A percentile compares a stretch with the other conserved stretches of the same genome.
These are phyloP conservation scores for Sporothrix protearum DNA, from an alignment of 2,329 filamentous ascomycete species.

Conservation along the genomic window DNA sequence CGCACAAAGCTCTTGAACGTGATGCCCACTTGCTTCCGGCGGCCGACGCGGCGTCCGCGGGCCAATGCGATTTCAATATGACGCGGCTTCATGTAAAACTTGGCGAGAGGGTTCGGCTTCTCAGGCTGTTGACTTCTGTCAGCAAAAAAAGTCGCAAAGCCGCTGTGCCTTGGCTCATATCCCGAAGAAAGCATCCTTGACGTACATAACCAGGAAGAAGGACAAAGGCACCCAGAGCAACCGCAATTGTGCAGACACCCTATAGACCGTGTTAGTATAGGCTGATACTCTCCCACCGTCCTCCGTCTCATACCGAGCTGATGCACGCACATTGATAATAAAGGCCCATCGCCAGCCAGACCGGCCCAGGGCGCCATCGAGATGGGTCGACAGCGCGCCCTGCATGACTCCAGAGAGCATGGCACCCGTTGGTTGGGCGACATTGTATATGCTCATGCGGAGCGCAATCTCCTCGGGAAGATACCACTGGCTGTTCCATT, in stretches of 20 bases:
- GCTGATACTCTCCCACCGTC: not conserved
- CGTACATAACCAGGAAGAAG: conserved; percentile 21
- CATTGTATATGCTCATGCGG: conserved; percentile 25
- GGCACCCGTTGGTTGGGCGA: conserved; percentile 23
- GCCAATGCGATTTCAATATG: conserved; percentile 20
- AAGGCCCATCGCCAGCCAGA: conserved; percentile 24
- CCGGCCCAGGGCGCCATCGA: conserved; percentile 16
- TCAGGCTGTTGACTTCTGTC: conserved; percentile 8
- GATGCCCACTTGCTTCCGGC: conserved; percentile 17
- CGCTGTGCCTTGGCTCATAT: too few species aligned
- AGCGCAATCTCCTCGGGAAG: conserved; percentile 22
- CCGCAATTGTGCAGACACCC: conserved; percentile 20
- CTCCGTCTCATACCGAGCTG: too few species aligned
- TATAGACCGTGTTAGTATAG: not conserved
- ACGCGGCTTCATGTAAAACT: conserved; percentile 21
- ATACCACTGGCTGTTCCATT: conserved; percentile 20
- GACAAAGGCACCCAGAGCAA: conserved; percentile 18
- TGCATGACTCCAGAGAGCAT: conserved; percentile 22
- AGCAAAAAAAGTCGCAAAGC: too few species aligned
- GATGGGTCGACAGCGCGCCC: conserved; percentile 20
- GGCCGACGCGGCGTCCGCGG: conserved; percentile 12
- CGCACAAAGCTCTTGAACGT: conserved; percentile 16
- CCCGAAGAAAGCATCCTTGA: too few species aligned
- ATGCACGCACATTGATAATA: conserved; percentile 22
- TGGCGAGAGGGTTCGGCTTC: conserved; percentile 17